A percentile compares a stretch with the other conserved stretches of the same genome.
These are phyloP conservation scores for Dipteronia dyeriana DNA, from an alignment of 345 rosid species.

Conservation along the genomic window DNA sequence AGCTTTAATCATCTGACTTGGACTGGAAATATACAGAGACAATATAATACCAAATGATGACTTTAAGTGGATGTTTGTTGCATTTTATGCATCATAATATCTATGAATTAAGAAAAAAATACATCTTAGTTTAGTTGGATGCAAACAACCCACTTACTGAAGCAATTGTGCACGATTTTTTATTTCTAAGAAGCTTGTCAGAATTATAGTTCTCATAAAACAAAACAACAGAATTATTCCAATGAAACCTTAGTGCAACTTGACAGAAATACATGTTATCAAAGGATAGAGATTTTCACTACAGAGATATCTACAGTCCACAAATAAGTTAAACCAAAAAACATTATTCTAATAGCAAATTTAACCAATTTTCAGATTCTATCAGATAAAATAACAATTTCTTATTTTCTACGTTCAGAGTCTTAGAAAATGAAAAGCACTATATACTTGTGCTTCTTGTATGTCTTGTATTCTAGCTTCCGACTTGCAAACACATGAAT, in stretches of 20 bases:
- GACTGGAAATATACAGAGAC: background rate
- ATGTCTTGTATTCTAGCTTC: background rate
- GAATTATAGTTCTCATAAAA: background rate
- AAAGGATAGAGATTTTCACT: background rate
- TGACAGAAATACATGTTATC: background rate
- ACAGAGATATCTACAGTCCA: slow-evolving; percentile 1
- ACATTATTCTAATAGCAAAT: background rate
- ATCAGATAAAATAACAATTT: background rate
- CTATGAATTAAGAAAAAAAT: no score
- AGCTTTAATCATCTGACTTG: background rate
- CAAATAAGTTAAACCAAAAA: background rate
- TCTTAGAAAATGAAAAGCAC: background rate
- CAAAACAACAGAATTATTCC: background rate
- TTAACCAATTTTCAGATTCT: background rate
- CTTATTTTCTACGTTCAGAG: background rate
- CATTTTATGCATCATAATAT: background rate
- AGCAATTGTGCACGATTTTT: background rate
- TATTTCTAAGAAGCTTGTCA: background rate
- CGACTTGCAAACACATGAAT: background rate
- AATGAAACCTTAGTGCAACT: background rate
- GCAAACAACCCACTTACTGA: background rate
- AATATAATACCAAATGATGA: background rate
- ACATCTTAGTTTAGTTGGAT: background rate
- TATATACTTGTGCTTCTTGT: background rate
- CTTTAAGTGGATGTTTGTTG: background rate